Evolutionary conservation across 2,329 filamentous ascomycete species (phyloP), one percentile per base, ranked within the genome.

Genomic region (Allantophomopsis cytisporea): DNA sequence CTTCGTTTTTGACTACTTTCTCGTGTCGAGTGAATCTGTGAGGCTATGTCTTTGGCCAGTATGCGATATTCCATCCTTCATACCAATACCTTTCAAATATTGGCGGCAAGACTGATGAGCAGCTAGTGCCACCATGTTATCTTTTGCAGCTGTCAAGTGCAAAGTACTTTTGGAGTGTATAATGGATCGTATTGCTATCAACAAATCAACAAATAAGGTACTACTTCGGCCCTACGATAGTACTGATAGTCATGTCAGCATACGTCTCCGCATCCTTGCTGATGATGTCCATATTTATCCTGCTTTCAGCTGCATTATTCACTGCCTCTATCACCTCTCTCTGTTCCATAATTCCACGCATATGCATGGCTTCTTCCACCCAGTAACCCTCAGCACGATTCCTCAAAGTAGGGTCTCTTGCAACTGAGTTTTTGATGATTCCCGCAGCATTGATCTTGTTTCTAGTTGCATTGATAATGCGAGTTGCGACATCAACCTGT

Each of bases 381-480:
- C 89, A 96, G 60, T 95, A 95, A 13, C 66, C 69, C 48, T 80
- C 72, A 37, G 72, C 71, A 42, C 71, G 70, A 2, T 60, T 66
- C 43, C 87, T 74, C 57, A 95, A 62, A 34, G 71, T 71, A 45
- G 74, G 69, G 60, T 95, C 84, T 40, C 88, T 65, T 41, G 81
- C 66, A 13, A 83, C 71, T 2, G 85, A 84, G 62, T 95, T 95
- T 55, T 81, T 75, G 35, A 94, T 63, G 41, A 94, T 76, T 7
- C 76, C 82, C 31, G 83, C 62, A 1, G 82, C 83, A 48, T 73
- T 77, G 43, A 94, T 57, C 56, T 80, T 86, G 40, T 73, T 70
- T 54, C 77, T 71, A 11, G 73, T 66, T 5, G 61, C 60, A 34
- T 75, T 71, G 37, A 94, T 58, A 3, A 64, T 58, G 37, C 70